Conservation (phyloP, 2,329 filamentous ascomycete genomes). For the Neocatenulostroma microsporum region DNA sequence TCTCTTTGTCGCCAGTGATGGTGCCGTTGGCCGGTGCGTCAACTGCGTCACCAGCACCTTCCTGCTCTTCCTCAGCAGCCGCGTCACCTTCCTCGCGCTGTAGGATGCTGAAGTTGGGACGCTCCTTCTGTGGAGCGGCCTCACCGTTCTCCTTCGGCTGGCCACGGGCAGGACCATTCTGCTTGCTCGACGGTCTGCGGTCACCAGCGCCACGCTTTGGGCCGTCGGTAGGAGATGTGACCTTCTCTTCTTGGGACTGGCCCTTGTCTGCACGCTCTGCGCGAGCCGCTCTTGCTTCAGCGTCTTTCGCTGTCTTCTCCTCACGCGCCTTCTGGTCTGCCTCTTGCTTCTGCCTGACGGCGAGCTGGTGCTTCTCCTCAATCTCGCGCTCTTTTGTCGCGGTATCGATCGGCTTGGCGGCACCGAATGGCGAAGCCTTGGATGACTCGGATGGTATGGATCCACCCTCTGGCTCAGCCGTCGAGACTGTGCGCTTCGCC, state of each 20-base stretch:
- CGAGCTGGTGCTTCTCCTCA: conserved; percentile 74
- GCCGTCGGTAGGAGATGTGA: conserved; percentile 38
- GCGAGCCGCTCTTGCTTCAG: conserved; percentile 50
- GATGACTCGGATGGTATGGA: conserved; percentile 49
- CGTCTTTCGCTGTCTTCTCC: conserved; percentile 52
- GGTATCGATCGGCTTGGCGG: conserved; percentile 88
- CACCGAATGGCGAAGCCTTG: conserved; percentile 90
- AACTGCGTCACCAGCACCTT: conserved; percentile 35
- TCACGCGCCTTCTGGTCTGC: conserved; percentile 78
- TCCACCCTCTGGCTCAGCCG: conserved; percentile 48
- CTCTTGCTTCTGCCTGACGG: conserved; percentile 74
- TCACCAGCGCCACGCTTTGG: conserved; percentile 7
- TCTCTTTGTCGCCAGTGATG: conserved; percentile 45
- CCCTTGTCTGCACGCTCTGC: conserved; percentile 25
- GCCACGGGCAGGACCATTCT: conserved; percentile 22
- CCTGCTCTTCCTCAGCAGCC: conserved; percentile 27
- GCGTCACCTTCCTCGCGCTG: conserved; percentile 40
- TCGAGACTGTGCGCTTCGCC: conserved; percentile 81
- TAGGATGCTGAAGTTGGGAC: conserved; percentile 33
- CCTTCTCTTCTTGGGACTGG: conserved; percentile 26
- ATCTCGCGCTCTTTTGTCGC: conserved; percentile 80
- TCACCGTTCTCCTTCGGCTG: conserved; percentile 30
- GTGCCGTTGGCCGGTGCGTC: conserved; percentile 44
- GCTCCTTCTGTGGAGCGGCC: conserved; percentile 17
- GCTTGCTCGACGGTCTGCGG: conserved; percentile 21